Percentiles rank a stretch among this genome's conserved stretches.
These are phyloP conservation scores for Kwoniella botswanensis DNA, from an alignment of 768 basidiomycete genomes.

Conservation along the genomic window DNA sequence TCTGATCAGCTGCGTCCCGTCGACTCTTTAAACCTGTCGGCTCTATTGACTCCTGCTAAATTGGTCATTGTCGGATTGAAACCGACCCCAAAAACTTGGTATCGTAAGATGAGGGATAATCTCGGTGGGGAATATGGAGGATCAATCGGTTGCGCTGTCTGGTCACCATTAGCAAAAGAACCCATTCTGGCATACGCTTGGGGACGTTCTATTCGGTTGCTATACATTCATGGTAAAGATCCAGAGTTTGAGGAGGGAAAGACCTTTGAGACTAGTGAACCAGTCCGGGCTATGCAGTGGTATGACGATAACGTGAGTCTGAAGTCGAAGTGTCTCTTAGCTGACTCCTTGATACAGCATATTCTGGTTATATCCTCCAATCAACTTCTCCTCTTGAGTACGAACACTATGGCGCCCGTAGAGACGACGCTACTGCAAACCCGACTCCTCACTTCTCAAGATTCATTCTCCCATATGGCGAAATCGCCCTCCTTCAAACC, in stretches of 20 bases:
- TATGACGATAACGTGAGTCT: slow-evolving; percentile 80
- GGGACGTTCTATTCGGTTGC: slow-evolving; percentile 71
- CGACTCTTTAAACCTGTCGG: slow-evolving; percentile 78
- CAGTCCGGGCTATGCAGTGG: slow-evolving; percentile 82
- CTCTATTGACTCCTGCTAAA: slow-evolving; percentile 86
- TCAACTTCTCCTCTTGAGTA: slow-evolving; percentile 73
- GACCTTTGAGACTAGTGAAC: slow-evolving; percentile 67
- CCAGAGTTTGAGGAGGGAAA: slow-evolving; percentile 69
- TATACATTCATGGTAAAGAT: slow-evolving; percentile 65
- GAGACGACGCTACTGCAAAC: slow-evolving; percentile 44
- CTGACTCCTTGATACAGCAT: slow-evolving; percentile 64
- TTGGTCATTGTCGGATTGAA: slow-evolving; percentile 91
- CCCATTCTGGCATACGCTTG: slow-evolving; percentile 85
- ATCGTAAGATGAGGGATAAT: slow-evolving; percentile 48
- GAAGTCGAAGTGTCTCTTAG: neutral
- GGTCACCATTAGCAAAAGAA: slow-evolving; percentile 45
- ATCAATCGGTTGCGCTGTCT: slow-evolving; percentile 43
- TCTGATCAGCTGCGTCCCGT: slow-evolving; percentile 75
- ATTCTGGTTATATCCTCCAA: slow-evolving; percentile 67
- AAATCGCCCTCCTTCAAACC: neutral
- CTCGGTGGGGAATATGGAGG: slow-evolving; percentile 35
- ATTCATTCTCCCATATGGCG: slow-evolving; percentile 19
- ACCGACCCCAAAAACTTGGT: slow-evolving; percentile 91
- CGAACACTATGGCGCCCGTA: slow-evolving; percentile 63
- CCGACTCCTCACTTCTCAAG: slow-evolving; percentile 29